These are phyloP conservation scores for Malus hybrid DNA, from an alignment of 331 rosid species.

Conservation along the genomic window DNA sequence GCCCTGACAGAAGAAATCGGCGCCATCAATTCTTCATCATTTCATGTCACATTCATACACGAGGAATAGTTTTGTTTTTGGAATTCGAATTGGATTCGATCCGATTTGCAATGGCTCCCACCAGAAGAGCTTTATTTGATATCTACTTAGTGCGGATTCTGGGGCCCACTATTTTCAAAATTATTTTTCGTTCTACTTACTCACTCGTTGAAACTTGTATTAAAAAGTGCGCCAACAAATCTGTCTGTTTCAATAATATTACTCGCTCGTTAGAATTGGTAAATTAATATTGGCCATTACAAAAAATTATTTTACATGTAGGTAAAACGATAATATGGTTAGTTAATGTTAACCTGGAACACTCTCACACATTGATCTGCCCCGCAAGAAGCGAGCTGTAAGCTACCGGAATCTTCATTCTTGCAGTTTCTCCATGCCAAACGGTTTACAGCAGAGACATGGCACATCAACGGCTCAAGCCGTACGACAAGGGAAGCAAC, in stretches of 20 bases:
- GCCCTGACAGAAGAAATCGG: neutral
- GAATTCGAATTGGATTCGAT: neutral
- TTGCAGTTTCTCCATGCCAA: conserved; percentile 52
- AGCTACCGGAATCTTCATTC: conserved; percentile 32
- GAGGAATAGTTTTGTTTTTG: neutral
- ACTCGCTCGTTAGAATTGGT: neutral
- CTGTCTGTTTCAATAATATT: no score
- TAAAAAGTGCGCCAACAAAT: no score
- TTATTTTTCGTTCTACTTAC: no score
- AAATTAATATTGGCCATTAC: neutral
- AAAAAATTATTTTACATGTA: neutral
- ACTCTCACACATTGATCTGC: conserved; percentile 80
- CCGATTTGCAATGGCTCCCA: neutral
- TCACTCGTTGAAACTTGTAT: no score
- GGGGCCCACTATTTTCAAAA: neutral
- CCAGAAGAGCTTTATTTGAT: neutral
- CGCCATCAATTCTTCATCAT: neutral
- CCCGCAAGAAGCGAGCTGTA: conserved; percentile 87
- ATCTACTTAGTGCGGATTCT: neutral
- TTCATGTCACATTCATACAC: neutral
- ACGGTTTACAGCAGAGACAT: conserved; percentile 67
- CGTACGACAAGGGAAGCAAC: conserved; percentile 28
- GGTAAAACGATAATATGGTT: neutral
- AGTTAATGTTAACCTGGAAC: conserved; percentile 44
- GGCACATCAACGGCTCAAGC: conserved; percentile 60